Evolutionary conservation across 768 basidiomycete species (phyloP), one percentile per base, ranked within the genome.

Genomic region (Boletus subparvulus): DNA sequence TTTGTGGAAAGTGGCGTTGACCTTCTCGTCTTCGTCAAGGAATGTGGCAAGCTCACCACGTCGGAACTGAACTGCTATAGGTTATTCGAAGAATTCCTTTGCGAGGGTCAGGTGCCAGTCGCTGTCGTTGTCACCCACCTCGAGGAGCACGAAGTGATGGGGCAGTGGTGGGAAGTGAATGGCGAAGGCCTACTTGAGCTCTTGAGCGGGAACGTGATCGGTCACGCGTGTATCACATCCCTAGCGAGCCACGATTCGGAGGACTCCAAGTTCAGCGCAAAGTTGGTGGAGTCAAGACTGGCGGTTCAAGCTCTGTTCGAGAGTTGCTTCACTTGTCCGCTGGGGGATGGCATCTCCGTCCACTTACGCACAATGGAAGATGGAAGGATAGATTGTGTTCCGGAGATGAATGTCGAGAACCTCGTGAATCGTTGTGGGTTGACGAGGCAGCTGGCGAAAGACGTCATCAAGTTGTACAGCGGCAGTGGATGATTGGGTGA

Each of bases 61-160:
- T 54, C 66, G 3, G 54, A 64, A 24, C 35, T 55, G 37, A 56
- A 66, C n/a, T 69, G 63, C 52, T 77, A 69, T 60, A 50, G 42
- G 30, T 28, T 72, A 1, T 72, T 74, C 49, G 47, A 63, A 19
- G 65, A 74, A 16, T 61, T 70, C 19, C 67, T 77, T 30, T 77
- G 74, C 51, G 56, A 58, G 11, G 42, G 58, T 13, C 33, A 60
- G 17, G 75, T 76, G 1, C 74, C 76, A 0, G 65, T 71, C 21
- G 64, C 72, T 0, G 17, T 78, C 3, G 68, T 70, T 6, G 51
- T 77, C 28, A 75, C 73, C 1, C 64, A 73, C 35, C 62, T 77
- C 9, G 76, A 75, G 45, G 28, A 43, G 4, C n/a, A 48, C 17
- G 10, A 21, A 9, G 28, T 17, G 3, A 61, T 64, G 61, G 62